phyloP scores from a whole-genome alignment of 1,284 basidiomycete genomes.

The Moniliella sp. region DNA sequence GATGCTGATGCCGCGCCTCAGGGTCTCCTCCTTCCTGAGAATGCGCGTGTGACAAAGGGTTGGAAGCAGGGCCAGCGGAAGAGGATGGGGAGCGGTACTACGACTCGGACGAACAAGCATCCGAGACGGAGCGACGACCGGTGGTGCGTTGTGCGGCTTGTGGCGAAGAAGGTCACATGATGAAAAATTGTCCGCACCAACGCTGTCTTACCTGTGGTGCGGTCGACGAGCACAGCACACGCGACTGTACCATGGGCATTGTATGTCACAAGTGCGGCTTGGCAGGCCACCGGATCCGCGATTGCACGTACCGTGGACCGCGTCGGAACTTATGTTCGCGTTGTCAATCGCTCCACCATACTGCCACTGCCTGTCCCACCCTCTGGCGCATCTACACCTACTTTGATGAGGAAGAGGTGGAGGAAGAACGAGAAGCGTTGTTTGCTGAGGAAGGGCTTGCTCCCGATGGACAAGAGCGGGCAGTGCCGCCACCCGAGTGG shows the following conservation, averaged over 20 bases:
- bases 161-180: constrained; percentile 16
- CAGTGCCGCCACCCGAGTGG: constrained; percentile 9
- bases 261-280: constrained; percentile 65
- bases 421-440: constrained; percentile 3
- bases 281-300: constrained; percentile 56
- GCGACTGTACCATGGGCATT: constrained; percentile 58
- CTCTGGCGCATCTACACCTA: constrained; percentile 72
- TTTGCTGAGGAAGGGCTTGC: constrained; percentile 4
- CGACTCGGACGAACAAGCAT: too few species aligned
- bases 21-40: too few species aligned
- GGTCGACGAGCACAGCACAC: constrained; percentile 58
- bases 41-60: too few species aligned
- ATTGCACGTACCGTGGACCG: constrained; percentile 11
- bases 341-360: constrained; percentile 51
- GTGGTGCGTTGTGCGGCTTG: too few species aligned
- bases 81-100: too few species aligned
- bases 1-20: too few species aligned
- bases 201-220: constrained; percentile 73
- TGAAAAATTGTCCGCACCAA: constrained; percentile 12
- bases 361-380: constrained; percentile 58
- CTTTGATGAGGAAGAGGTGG: too few species aligned
- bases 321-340: too few species aligned
- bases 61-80: too few species aligned
- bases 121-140: too few species aligned
- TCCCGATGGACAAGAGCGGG: not conserved